Evolutionary conservation across 495 filamentous ascomycete species (phyloP), one percentile per base, ranked within the genome.

Genomic region (Tetracladium setigerum): DNA sequence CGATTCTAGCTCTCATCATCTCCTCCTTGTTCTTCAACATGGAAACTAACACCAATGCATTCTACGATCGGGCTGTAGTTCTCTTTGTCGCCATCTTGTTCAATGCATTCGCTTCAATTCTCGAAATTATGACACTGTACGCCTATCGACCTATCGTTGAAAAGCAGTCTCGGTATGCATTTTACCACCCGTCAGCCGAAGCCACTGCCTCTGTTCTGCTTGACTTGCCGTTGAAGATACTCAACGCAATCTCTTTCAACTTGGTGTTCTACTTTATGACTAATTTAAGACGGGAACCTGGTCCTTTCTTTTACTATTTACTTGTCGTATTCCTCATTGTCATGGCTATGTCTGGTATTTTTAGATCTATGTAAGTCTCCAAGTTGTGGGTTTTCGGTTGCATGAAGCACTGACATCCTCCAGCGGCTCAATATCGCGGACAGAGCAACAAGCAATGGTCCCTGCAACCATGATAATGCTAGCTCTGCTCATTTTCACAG

Each of bases 121-220:
- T 84, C 12, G 87, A 92, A 54, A 70, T 90, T 38, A 84, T 82
- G 9, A 64, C 81, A 14, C 75, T 82, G 2, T 91, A 89, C 50
- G 62, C 71, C 2, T 78, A 78, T 14, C 75, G 84, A 18, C 83
- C 82, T 2, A 84, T 94, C 34, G 64, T 94, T 30, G 67, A 87
- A 48, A 89, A 91, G 53, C 88, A 95, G 60, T 84, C 87, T 62
- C 77, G 75, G 49, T 92, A 87, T 59, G 84, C 83, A 4, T 89
- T 92, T 59, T 92, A 91, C 58, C 82, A 84, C 2, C 87, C 88
- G 9, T 73, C 84, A 2, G 86, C 88, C 31, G 88, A 82, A 52
- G 83, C 82, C 1, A 69, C 91, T 35, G 87, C 86, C 3, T 78
- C 87, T 34, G 82, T 83, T 2, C 69, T 88, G 11, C 76, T 85